phyloP scores from a whole-genome alignment of 768 basidiomycete genomes.

The Myochromella boudieri region DNA sequence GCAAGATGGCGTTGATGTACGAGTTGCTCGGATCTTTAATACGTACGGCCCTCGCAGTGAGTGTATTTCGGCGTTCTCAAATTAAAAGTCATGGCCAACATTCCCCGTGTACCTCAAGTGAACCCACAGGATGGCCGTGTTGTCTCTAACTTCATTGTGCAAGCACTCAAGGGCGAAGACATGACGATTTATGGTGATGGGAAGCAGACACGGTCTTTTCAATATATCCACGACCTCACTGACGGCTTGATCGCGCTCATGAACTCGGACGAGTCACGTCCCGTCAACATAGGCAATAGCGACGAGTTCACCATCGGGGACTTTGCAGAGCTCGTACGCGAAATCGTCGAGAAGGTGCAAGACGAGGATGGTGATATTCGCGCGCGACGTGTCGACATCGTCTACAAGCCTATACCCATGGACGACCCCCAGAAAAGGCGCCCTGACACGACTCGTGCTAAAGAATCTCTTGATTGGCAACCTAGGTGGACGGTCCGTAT shows the following conservation, averaged over 20 bases:
- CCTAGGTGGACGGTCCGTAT: slow-evolving; percentile 91
- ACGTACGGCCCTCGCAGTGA: slow-evolving; percentile 86
- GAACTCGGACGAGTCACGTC: slow-evolving; percentile 92
- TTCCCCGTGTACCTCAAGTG: slow-evolving; percentile 49
- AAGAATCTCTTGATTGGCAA: slow-evolving; percentile 83
- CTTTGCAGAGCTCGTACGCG: slow-evolving; percentile 90
- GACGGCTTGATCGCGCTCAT: slow-evolving; percentile 92
- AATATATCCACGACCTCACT: slow-evolving; percentile 96
- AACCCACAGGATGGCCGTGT: slow-evolving; percentile 97
- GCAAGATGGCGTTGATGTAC: slow-evolving; percentile 93
- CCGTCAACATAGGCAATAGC: slow-evolving; percentile 94
- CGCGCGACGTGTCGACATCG: slow-evolving; percentile 57
- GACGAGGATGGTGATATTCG: slow-evolving; percentile 67
- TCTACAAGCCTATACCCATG: slow-evolving; percentile 80
- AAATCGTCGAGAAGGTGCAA: slow-evolving; percentile 92
- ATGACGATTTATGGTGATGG: slow-evolving; percentile 98
- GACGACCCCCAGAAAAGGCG: slow-evolving; percentile 95
- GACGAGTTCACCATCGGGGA: slow-evolving; percentile 96
- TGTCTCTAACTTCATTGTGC: slow-evolving; percentile 98
- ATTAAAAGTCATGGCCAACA: slow-evolving; percentile 15
- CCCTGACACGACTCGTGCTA: slow-evolving; percentile 91
- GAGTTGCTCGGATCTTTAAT: slow-evolving; percentile 98
- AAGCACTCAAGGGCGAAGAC: slow-evolving; percentile 93
- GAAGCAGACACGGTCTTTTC: slow-evolving; percentile 91
- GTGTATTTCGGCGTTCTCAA: slow-evolving; percentile 18